Percentiles rank a stretch among this genome's conserved stretches.
These are phyloP conservation scores for Tulasnella calospora DNA, from an alignment of 768 basidiomycete genomes.

Conservation along the genomic window DNA sequence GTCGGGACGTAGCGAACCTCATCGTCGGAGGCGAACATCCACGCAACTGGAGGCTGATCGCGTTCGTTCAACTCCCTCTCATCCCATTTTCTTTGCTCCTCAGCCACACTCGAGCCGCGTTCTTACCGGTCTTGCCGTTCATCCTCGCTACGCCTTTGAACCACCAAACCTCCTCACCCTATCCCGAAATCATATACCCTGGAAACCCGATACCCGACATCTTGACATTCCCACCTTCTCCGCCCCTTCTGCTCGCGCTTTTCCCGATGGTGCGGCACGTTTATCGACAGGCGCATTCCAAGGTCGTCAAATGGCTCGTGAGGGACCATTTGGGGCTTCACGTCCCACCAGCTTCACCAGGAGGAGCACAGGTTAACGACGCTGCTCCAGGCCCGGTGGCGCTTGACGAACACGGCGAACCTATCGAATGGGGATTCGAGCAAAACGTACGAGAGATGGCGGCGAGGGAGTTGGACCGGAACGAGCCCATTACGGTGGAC, in stretches of 20 bases:
- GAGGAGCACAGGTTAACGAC: not conserved
- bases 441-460: not conserved
- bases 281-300: not conserved
- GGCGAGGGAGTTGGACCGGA: conserved; percentile 10
- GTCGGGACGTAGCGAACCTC: conserved; percentile 7
- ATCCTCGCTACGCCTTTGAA: not conserved
- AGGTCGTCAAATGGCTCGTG: conserved; percentile 4
- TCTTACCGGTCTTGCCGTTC: conserved; percentile 5
- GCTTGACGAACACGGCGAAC: not conserved
- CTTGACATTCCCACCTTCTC: conserved; percentile 4
- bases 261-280: conserved; percentile 10
- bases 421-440: not conserved
- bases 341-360: not conserved
- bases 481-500: not conserved
- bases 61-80: conserved; percentile 15
- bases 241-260: not conserved
- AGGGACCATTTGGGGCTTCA: not conserved
- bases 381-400: not conserved
- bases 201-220: not conserved
- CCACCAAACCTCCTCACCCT: not conserved
- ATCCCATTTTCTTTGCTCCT: conserved; percentile 14
- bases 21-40: conserved; percentile 17
- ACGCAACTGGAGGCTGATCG: conserved; percentile 12
- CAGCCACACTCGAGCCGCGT: not conserved
- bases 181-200: not conserved